Evolutionary conservation across 257 asterid species (phyloP).

Genomic region (Lavandula angustifolia): DNA sequence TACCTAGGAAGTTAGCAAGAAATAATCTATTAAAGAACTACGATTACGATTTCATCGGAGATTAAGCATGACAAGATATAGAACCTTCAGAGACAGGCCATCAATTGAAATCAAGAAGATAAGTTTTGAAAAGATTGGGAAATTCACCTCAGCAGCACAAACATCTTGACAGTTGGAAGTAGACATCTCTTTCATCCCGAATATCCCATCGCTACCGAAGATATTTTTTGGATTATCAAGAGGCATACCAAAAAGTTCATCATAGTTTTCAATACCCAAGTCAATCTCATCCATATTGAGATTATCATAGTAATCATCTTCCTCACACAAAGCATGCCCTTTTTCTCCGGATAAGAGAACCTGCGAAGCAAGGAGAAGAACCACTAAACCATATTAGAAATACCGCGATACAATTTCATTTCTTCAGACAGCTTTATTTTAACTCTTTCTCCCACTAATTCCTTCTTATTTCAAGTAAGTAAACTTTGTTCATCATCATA

Average conservation of each 20-base stretch:
- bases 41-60: constrained; percentile 2
- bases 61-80: not conserved
- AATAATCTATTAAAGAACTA: constrained; percentile 1
- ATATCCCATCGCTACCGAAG: constrained; percentile 49
- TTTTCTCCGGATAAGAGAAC: constrained; percentile 39
- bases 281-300: constrained; percentile 58
- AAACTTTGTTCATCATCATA: not conserved
- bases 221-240: constrained; percentile 49
- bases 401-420: not conserved
- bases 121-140: too few relatives aligned
- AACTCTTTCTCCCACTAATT: not conserved
- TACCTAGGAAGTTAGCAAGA: constrained; percentile 43
- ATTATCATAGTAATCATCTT: constrained; percentile 47
- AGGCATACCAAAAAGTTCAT: constrained; percentile 49
- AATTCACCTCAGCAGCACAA: constrained; percentile 46
- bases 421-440: not conserved
- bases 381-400: not conserved
- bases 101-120: not conserved
- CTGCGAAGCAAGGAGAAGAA: constrained; percentile 35
- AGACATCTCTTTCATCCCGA: constrained; percentile 49
- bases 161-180: constrained; percentile 43
- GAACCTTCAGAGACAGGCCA: not conserved
- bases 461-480: not conserved
- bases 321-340: constrained; percentile 38
- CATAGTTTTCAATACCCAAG: constrained; percentile 55